Percentiles rank a stretch among this genome's conserved stretches.
These are phyloP conservation scores for Ilex asprella DNA, from an alignment of 257 asterid species.

Conservation along the genomic window DNA sequence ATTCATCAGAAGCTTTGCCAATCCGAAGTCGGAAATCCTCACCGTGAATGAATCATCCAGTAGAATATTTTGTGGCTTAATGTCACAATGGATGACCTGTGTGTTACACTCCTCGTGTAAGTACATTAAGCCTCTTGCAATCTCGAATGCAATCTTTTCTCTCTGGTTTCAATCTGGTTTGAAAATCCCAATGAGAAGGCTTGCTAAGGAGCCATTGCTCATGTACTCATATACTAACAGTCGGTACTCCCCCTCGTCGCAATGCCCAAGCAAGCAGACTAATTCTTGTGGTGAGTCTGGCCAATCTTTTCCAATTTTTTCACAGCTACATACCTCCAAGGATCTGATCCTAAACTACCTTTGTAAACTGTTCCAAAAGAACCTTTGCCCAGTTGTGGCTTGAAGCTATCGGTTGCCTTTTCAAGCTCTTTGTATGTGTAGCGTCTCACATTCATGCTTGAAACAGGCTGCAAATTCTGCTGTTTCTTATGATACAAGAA, in stretches of 20 bases:
- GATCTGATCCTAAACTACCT: slow-evolving; percentile 3
- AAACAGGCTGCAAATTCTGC: not conserved
- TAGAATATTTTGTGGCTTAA: slow-evolving; percentile 19
- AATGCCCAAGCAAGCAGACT: slow-evolving; percentile 12
- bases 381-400: slow-evolving; percentile 11
- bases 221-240: slow-evolving; percentile 20
- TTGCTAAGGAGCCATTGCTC: slow-evolving; percentile 13
- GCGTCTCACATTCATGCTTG: slow-evolving; percentile 6
- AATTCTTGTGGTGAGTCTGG: slow-evolving; percentile 17
- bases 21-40: slow-evolving; percentile 19
- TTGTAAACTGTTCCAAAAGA: slow-evolving; percentile 9
- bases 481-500: not conserved
- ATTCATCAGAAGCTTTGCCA: slow-evolving; percentile 13
- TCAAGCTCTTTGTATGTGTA: slow-evolving; percentile 13
- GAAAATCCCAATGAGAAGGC: not conserved
- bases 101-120: slow-evolving; percentile 17
- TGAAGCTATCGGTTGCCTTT: slow-evolving; percentile 2
- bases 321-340: slow-evolving; percentile 5
- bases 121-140: slow-evolving; percentile 16
- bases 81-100: slow-evolving; percentile 20
- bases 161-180: slow-evolving; percentile 14
- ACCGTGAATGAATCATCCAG: slow-evolving; percentile 9
- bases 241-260: slow-evolving; percentile 5
- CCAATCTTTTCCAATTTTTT: slow-evolving; percentile 8
- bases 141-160: slow-evolving; percentile 7